phyloP scores from a whole-genome alignment of 176 grass and related monocot species.

The Phyllostachys edulis region DNA sequence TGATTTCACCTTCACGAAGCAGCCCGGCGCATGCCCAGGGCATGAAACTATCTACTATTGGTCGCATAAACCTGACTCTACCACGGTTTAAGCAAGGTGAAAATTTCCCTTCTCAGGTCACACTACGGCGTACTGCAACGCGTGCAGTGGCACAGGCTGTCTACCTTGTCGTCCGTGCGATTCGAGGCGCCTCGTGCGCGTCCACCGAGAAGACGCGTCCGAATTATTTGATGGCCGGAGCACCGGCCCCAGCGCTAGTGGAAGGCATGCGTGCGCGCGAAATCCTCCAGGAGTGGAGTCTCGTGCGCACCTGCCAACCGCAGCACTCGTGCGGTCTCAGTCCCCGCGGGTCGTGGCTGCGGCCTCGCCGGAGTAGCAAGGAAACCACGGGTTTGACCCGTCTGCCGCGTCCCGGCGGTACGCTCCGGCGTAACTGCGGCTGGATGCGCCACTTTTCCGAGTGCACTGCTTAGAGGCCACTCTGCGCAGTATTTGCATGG shows the following conservation, averaged over 20 bases:
- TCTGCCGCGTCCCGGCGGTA: neutral
- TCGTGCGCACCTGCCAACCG: neutral
- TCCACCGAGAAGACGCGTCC: conserved; percentile 35
- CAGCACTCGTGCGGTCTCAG: conserved; percentile 26
- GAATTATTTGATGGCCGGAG: conserved; percentile 21
- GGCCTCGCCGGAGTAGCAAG: neutral
- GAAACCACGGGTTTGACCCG: neutral
- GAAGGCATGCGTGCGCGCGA: conserved; percentile 7
- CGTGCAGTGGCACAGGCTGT: conserved; percentile 38
- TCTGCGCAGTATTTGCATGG: too few relatives aligned
- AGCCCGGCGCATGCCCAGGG: neutral
- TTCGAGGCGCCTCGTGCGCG: conserved; percentile 41
- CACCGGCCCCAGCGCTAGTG: conserved; percentile 31
- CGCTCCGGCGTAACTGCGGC: neutral
- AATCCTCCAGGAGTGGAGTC: neutral
- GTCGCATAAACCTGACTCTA: neutral
- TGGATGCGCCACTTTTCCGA: too few relatives aligned
- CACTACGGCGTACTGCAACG: neutral
- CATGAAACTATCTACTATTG: neutral
- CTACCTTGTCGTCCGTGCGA: neutral
- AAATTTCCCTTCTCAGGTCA: neutral
- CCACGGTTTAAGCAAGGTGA: neutral
- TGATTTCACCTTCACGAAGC: neutral
- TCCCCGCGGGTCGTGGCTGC: conserved; percentile 1
- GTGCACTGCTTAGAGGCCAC: too few relatives aligned